Conservation (phyloP, 1,284 basidiomycete species). For the Malassezia equina region DNA sequence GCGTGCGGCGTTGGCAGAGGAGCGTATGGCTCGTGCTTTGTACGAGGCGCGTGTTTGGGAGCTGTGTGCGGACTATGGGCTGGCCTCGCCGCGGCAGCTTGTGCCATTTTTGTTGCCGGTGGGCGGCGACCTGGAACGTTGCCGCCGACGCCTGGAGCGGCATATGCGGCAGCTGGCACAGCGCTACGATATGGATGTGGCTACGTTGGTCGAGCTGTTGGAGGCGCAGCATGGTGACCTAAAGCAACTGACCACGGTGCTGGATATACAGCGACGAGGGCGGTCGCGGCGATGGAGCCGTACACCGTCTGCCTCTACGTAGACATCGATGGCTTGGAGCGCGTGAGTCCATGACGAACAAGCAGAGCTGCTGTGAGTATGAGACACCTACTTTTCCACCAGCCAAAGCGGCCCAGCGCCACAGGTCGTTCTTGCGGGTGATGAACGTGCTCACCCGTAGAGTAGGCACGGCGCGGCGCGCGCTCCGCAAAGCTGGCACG, state of each 20-base stretch:
- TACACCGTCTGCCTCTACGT: neutral
- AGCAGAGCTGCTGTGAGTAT: slow-evolving; percentile 7
- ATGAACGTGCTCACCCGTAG: slow-evolving; percentile 4
- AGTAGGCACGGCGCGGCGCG: slow-evolving; percentile 1
- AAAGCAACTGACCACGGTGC: slow-evolving; percentile 1
- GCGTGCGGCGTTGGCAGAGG: neutral
- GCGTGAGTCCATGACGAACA: neutral
- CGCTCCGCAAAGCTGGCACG: slow-evolving; percentile 6
- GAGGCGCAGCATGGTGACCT: slow-evolving; percentile 7
- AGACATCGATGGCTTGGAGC: neutral
- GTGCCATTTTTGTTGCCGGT: slow-evolving; percentile 6
- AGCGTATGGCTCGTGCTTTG: slow-evolving; percentile 9
- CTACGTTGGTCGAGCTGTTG: slow-evolving; percentile 6
- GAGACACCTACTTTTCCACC: slow-evolving; percentile 10
- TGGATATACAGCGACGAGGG: slow-evolving; percentile 10
- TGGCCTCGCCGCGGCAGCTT: slow-evolving; percentile 14
- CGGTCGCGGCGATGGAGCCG: neutral
- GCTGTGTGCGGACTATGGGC: slow-evolving; percentile 13
- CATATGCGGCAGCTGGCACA: slow-evolving; percentile 4
- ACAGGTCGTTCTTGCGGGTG: neutral
- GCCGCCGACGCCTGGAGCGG: neutral
- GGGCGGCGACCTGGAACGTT: slow-evolving; percentile 3
- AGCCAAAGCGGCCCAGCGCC: slow-evolving; percentile 4
- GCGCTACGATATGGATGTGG: slow-evolving; percentile 2
- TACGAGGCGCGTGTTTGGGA: slow-evolving; percentile 17